phyloP scores from a whole-genome alignment of 805 yeast genomes.

The Blastobotrys americana region DNA sequence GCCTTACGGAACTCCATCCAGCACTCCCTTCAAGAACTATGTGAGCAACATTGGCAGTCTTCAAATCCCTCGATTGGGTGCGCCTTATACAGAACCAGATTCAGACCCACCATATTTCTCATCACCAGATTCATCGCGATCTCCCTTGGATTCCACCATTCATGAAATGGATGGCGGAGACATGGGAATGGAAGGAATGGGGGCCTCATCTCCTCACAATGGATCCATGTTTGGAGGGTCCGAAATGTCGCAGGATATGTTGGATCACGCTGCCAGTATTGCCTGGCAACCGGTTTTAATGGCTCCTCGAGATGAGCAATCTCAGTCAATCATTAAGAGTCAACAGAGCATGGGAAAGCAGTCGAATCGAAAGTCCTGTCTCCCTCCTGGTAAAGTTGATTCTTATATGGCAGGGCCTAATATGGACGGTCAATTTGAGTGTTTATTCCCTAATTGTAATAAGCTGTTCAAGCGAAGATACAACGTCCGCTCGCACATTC shows the following conservation, averaged over 20 bases:
- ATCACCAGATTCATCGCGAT: neutral
- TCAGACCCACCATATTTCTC: neutral
- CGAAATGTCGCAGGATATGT: neutral
- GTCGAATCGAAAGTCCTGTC: conserved; percentile 44
- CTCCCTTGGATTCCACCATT: neutral
- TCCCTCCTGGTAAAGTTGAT: conserved; percentile 88
- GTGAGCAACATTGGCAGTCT: neutral
- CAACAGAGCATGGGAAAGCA: conserved; percentile 29
- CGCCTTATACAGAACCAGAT: neutral
- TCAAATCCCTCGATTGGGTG: neutral
- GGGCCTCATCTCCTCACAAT: neutral
- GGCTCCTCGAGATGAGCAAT: conserved; percentile 27
- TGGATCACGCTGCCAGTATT: conserved; percentile 18
- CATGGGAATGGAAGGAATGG: neutral
- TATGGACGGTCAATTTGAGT: conserved; percentile 59
- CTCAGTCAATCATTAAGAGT: conserved; percentile 28
- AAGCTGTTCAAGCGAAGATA: conserved; percentile 82
- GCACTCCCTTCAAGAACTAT: neutral
- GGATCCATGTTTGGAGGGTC: too few relatives aligned
- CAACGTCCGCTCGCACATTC: conserved; percentile 90
- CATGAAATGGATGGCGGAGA: neutral
- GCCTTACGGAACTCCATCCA: neutral
- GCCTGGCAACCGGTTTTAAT: conserved; percentile 34
- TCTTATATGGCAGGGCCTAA: conserved; percentile 76
- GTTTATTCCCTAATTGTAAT: conserved; percentile 71